These are phyloP conservation scores for Russula griseocarnosa DNA, from an alignment of 768 basidiomycete genomes.

Conservation along the genomic window DNA sequence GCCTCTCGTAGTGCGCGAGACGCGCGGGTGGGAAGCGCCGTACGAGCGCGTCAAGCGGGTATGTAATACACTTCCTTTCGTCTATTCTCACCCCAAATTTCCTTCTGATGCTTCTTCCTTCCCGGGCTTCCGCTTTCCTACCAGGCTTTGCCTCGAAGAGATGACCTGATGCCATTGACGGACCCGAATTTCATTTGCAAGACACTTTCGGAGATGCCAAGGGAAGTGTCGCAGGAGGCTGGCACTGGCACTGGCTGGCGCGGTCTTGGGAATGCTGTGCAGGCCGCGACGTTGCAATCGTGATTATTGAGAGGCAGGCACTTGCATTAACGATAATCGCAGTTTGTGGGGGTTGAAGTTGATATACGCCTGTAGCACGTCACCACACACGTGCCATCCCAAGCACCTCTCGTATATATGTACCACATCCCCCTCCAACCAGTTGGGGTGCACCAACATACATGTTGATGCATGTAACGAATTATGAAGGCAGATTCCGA, in stretches of 20 bases:
- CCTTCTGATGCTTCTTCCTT: not conserved
- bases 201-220: slow-evolving; percentile 58
- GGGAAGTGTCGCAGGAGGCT: slow-evolving; percentile 50
- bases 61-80: slow-evolving; percentile 28
- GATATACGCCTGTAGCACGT: no score
- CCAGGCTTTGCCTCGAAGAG: slow-evolving; percentile 63
- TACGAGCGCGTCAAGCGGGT: slow-evolving; percentile 80
- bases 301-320: not conserved
- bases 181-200: slow-evolving; percentile 81
- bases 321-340: not conserved
- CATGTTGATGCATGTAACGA: no score
- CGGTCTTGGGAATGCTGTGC: slow-evolving; percentile 63
- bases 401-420: no score
- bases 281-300: slow-evolving; percentile 44
- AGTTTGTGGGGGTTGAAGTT: no score
- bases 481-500: no score
- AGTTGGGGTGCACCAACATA: no score
- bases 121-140: not conserved
- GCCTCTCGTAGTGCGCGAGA: slow-evolving; percentile 70
- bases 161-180: slow-evolving; percentile 85
- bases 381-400: no score
- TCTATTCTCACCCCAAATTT: no score
- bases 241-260: slow-evolving; percentile 83
- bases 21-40: slow-evolving; percentile 85
- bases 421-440: no score